These are phyloP conservation scores for Wickerhamiella shivajii DNA, from an alignment of 805 yeast species.

Conservation along the genomic window DNA sequence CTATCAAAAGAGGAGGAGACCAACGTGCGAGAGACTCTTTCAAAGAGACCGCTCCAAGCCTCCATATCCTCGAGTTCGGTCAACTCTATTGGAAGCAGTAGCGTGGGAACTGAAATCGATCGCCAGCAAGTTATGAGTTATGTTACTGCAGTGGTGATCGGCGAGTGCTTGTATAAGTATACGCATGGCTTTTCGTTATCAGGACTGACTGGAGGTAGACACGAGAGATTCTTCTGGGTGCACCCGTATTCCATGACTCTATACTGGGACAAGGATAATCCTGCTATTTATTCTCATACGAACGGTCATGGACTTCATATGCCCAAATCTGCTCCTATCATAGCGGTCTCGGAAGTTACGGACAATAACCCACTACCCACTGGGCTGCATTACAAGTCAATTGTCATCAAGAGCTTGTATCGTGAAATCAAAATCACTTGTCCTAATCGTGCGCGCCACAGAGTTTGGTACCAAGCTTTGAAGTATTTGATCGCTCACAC, in stretches of 20 bases:
- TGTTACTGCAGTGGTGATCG: conserved; percentile 83
- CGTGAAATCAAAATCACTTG: conserved; percentile 70
- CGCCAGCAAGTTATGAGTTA: conserved; percentile 44
- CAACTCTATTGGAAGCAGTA: too few species aligned
- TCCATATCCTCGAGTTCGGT: too few species aligned
- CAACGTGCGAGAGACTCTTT: too few species aligned
- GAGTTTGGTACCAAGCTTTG: conserved; percentile 79
- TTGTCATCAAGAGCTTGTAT: conserved; percentile 55
- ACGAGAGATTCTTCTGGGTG: conserved; percentile 89
- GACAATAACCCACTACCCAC: conserved; percentile 84
- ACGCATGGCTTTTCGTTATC: conserved; percentile 54
- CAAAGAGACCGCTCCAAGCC: too few species aligned
- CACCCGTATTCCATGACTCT: conserved; percentile 85
- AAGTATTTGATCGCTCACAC: conserved; percentile 52
- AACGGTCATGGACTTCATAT: conserved; percentile 23
- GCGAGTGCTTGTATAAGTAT: conserved; percentile 80
- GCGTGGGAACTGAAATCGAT: too few species aligned
- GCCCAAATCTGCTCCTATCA: conserved; percentile 68
- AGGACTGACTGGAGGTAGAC: conserved; percentile 63
- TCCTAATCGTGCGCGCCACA: conserved; percentile 74
- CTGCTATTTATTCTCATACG: conserved; percentile 54
- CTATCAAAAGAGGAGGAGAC: too few species aligned
- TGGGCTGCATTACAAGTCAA: conserved; percentile 74
- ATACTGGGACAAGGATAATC: conserved; percentile 78
- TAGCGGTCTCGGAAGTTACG: conserved; percentile 61